phyloP scores from a whole-genome alignment of 371 early-diverging fungal species.

The Mortierella sp. region DNA sequence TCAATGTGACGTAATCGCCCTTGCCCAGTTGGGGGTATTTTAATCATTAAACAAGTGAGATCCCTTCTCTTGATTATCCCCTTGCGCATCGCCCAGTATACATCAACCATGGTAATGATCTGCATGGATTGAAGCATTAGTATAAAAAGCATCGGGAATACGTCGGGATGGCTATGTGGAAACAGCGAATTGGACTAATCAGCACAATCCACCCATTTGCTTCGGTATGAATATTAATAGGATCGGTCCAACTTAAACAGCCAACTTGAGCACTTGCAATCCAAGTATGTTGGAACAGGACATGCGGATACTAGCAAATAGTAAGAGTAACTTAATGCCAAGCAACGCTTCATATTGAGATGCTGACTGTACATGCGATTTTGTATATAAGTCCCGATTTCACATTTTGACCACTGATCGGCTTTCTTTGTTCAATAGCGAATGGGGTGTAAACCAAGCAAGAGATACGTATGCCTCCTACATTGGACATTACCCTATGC shows the following conservation, averaged over 20 bases:
- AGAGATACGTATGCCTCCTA: conserved; percentile 87
- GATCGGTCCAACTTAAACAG: conserved; percentile 84
- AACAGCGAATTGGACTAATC: not conserved
- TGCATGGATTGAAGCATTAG: not conserved
- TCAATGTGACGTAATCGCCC: no score
- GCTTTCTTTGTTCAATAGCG: conserved; percentile 62
- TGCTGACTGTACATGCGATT: not conserved
- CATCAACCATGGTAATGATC: conserved; percentile 4
- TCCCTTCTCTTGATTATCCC: no score
- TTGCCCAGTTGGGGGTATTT: no score
- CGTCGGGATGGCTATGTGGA: not conserved
- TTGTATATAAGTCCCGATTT: not conserved
- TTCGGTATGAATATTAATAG: conserved; percentile 54
- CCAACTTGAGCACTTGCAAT: conserved; percentile 89
- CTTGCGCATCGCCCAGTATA: not conserved
- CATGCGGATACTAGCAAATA: conserved; percentile 93
- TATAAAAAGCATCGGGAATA: not conserved
- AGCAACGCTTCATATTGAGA: not conserved
- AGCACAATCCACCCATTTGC: not conserved
- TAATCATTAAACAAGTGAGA: no score
- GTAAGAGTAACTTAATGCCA: conserved; percentile 59
- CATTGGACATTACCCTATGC: conserved; percentile 81
- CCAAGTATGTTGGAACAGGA: conserved; percentile 91
- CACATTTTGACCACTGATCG: not conserved
- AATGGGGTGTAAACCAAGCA: conserved; percentile 89